These are phyloP conservation scores for Aspergillus pseudonomiae DNA, from an alignment of 2,329 filamentous ascomycete genomes.

Conservation along the genomic window DNA sequence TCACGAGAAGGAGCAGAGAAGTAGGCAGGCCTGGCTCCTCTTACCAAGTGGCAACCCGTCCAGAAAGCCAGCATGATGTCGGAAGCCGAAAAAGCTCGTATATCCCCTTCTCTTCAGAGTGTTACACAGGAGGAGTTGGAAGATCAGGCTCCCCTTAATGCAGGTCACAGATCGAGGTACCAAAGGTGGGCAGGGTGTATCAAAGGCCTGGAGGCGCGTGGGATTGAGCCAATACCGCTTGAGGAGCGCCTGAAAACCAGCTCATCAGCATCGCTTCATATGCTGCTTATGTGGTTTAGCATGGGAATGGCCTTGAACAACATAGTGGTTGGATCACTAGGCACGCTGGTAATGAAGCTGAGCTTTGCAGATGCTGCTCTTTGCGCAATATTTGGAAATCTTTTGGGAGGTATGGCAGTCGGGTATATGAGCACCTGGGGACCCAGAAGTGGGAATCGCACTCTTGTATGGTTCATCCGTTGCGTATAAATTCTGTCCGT, in stretches of 20 bases:
- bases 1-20: background rate
- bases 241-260: conserved; percentile 32
- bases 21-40: background rate
- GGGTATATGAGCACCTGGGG: conserved; percentile 49
- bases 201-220: conserved; percentile 29
- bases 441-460: conserved; percentile 45
- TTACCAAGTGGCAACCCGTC: background rate
- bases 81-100: conserved; percentile 31
- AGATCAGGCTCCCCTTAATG: conserved; percentile 16
- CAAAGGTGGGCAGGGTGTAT: conserved; percentile 28
- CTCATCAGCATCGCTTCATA: conserved; percentile 31
- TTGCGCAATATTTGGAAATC: conserved; percentile 41
- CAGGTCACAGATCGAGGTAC: conserved; percentile 17
- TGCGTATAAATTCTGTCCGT: background rate
- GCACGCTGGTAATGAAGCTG: conserved; percentile 43
- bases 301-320: conserved; percentile 46
- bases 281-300: conserved; percentile 43
- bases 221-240: conserved; percentile 31
- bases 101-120: conserved; percentile 28
- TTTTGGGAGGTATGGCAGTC: conserved; percentile 37
- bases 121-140: conserved; percentile 26
- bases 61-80: conserved; percentile 16
- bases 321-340: conserved; percentile 46
- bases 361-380: conserved; percentile 45
- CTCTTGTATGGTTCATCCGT: conserved; percentile 36